Conservation (phyloP, 2,329 filamentous ascomycete genomes). For the Claviceps lovelessii region DNA sequence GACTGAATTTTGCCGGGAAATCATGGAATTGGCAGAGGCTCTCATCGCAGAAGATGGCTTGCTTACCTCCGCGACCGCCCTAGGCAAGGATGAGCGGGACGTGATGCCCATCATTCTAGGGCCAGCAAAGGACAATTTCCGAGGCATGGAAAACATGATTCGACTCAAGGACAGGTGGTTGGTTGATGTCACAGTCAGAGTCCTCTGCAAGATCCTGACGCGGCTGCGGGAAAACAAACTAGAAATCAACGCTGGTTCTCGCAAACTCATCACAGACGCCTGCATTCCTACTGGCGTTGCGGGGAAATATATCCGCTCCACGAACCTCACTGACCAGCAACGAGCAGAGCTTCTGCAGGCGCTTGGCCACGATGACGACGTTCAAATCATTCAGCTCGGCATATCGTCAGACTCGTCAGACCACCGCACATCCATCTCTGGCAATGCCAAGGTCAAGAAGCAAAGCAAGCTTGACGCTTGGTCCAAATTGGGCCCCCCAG, state of each 20-base stretch:
- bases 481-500: conserved; percentile 35
- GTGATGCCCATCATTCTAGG: conserved; percentile 25
- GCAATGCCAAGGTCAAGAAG: conserved; percentile 30
- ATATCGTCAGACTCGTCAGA: conserved; percentile 12
- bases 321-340: conserved; percentile 68
- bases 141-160: conserved; percentile 75
- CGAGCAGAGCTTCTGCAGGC: conserved; percentile 66
- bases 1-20: conserved; percentile 86
- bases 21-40: conserved; percentile 82
- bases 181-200: conserved; percentile 63
- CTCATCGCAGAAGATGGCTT: conserved; percentile 76
- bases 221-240: conserved; percentile 67
- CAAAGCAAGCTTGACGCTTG: conserved; percentile 49
- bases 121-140: conserved; percentile 32
- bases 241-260: conserved; percentile 47
- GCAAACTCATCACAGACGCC: conserved; percentile 50
- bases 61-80: conserved; percentile 50
- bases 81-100: conserved; percentile 22
- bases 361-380: conserved; percentile 42
- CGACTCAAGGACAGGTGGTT: conserved; percentile 79
- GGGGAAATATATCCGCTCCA: conserved; percentile 47
- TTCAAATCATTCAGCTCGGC: conserved; percentile 32
- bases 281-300: conserved; percentile 42
- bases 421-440: conserved; percentile 10
- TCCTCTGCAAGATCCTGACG: conserved; percentile 71